A percentile compares a stretch with the other conserved stretches of the same genome.
These are phyloP conservation scores for Penicillium sp. DNA, from an alignment of 2,329 filamentous ascomycete genomes.

Conservation along the genomic window DNA sequence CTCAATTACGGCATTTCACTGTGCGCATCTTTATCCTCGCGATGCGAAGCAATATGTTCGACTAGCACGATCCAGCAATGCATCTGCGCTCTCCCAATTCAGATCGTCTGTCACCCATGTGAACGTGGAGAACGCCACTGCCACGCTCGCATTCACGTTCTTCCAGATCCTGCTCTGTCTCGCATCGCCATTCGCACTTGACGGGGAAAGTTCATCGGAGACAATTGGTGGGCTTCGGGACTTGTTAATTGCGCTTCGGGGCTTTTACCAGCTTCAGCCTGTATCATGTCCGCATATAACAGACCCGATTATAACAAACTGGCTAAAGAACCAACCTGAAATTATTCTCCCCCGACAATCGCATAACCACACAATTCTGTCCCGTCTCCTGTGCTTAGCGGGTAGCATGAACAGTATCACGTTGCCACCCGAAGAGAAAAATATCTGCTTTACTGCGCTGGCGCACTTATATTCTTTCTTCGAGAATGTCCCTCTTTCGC, in stretches of 20 bases:
- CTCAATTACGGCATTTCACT: not conserved
- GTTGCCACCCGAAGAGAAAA: not conserved
- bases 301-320: not conserved
- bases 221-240: not conserved
- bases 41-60: not conserved
- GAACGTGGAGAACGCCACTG: not conserved
- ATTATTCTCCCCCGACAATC: not conserved
- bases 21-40: not conserved
- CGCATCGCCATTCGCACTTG: not conserved
- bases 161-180: not conserved
- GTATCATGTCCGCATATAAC: not conserved
- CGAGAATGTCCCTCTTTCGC: not conserved
- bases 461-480: not conserved
- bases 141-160: not conserved
- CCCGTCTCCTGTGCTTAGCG: not conserved
- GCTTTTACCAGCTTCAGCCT: not conserved
- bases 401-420: not conserved
- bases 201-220: not conserved
- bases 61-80: not conserved
- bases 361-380: not conserved
- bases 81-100: not conserved
- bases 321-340: not conserved
- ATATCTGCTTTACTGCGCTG: not conserved
- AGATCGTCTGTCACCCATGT: not conserved
- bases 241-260: not conserved